phyloP scores from a whole-genome alignment of 306 rosid genomes.

The Fagus sylvatica region DNA sequence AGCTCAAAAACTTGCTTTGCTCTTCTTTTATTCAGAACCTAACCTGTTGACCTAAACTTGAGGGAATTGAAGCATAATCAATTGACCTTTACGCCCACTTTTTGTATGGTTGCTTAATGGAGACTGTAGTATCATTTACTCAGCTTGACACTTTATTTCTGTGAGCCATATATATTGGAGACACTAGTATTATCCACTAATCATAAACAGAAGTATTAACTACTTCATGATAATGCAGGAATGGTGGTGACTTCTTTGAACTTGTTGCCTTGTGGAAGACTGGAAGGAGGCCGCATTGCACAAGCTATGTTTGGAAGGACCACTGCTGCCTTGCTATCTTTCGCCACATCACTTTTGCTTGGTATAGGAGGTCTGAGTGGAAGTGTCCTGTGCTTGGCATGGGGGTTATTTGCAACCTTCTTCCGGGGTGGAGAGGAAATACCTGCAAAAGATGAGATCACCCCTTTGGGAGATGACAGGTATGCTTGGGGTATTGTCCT shows the following conservation, averaged over 20 bases:
- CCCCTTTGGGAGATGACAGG: slow-evolving; percentile 72
- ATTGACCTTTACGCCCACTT: neutral
- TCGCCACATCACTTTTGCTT: slow-evolving; percentile 70
- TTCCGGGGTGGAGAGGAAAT: slow-evolving; percentile 89
- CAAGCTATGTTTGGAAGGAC: slow-evolving; percentile 93
- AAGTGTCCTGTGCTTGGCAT: slow-evolving; percentile 85
- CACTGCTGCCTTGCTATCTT: slow-evolving; percentile 68
- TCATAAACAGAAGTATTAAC: neutral
- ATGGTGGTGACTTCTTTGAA: slow-evolving; percentile 96
- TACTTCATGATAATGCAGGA: slow-evolving; percentile 45
- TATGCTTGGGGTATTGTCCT: slow-evolving; percentile 89
- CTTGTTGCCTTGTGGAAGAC: slow-evolving; percentile 83
- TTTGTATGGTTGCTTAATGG: neutral
- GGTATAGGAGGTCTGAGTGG: slow-evolving; percentile 94
- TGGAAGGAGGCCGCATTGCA: slow-evolving; percentile 93
- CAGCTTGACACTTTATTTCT: neutral
- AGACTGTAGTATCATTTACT: no score
- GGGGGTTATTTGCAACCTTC: slow-evolving; percentile 94
- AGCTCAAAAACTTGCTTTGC: neutral
- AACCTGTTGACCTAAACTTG: neutral
- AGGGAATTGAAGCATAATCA: neutral
- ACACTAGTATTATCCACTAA: neutral
- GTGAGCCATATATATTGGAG: neutral
- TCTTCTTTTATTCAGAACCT: neutral
- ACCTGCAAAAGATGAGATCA: slow-evolving; percentile 84